phyloP scores from a whole-genome alignment of 179 eudicot species.

The Actinidia polygama region DNA sequence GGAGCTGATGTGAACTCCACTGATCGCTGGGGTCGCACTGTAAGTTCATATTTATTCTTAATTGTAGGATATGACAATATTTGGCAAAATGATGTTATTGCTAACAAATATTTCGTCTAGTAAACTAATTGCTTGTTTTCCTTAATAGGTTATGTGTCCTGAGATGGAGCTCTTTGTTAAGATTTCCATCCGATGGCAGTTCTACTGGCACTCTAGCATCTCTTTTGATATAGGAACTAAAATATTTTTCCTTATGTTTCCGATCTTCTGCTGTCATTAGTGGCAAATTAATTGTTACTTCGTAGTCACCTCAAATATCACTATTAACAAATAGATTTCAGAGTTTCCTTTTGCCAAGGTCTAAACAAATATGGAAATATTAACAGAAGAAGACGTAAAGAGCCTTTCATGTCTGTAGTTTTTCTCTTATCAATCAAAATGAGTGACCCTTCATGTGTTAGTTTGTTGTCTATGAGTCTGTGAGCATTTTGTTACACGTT shows the following conservation, averaged over 20 bases:
- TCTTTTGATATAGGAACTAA: background rate
- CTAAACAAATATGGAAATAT: too few species aligned
- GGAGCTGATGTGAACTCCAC: slow-evolving; percentile 63
- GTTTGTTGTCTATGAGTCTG: too few species aligned
- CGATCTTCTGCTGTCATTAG: background rate
- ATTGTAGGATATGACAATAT: background rate
- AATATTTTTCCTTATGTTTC: background rate
- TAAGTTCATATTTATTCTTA: slow-evolving; percentile 27
- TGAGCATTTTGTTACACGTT: too few species aligned
- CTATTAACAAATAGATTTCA: too few species aligned
- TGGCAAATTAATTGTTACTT: background rate
- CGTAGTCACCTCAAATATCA: background rate
- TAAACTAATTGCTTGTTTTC: background rate
- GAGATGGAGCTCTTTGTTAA: slow-evolving; percentile 2
- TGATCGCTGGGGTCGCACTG: slow-evolving; percentile 84
- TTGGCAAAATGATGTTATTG: background rate
- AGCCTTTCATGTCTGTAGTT: too few species aligned
- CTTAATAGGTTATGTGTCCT: background rate
- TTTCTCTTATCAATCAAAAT: too few species aligned
- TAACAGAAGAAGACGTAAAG: too few species aligned
- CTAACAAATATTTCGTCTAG: background rate
- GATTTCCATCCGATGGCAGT: background rate
- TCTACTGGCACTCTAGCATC: background rate
- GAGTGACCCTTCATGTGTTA: too few species aligned
- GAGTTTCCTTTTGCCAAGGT: background rate